Base-by-base conservation (phyloP, 495 filamentous ascomycete species). In the Staphylotrichum longicolle region DNA sequence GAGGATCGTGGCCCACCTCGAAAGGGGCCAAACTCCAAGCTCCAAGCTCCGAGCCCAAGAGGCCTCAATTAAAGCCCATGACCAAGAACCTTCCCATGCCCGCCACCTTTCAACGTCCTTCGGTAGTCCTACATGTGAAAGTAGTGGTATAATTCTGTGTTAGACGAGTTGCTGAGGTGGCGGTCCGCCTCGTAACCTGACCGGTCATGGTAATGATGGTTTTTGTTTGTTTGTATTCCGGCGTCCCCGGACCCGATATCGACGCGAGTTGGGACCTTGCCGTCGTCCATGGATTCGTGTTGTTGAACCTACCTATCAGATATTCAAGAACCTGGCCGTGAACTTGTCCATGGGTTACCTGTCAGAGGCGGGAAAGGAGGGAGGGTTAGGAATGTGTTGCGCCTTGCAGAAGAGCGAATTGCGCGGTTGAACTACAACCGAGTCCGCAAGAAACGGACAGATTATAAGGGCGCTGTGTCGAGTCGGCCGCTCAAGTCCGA, bases 401-500 rank as follows among this genome's bases (percentile, higher is more conserved):
- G 1, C 20, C 20, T 27, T 27, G 20, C 20, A 27, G 20, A 27
- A 27, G 20, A 27, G 20, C 20, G 20, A 27, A 27, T 27, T 27
- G 55, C 6, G 44, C 42, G 49, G 69, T 57, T 71, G 69, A 50
- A 71, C 69, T 71, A 69, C 69, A 71, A 64, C 66, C 46, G 11
- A 35, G 3, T 27, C 32, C 33, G 11, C n/a, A 46, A n/a, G 12
- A 15, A 37, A n/a, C 20, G 20, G 37, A 39, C 20, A 20, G 4
- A 54, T 32, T 15, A 34, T 32, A 34, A 42, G 58, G 48, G 39
- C 20, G 48, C 54, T 56, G 62, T 45, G 42, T 6, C 5, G 63
- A 65, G 44, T 54, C 63, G 30, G 50, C 41, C 63, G 47, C 63
- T 80, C 66, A 79, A 64, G 76, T 75, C 59, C 78, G 78, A 75